Conservation (phyloP, 1,284 basidiomycete genomes). For the Somion occarium region DNA sequence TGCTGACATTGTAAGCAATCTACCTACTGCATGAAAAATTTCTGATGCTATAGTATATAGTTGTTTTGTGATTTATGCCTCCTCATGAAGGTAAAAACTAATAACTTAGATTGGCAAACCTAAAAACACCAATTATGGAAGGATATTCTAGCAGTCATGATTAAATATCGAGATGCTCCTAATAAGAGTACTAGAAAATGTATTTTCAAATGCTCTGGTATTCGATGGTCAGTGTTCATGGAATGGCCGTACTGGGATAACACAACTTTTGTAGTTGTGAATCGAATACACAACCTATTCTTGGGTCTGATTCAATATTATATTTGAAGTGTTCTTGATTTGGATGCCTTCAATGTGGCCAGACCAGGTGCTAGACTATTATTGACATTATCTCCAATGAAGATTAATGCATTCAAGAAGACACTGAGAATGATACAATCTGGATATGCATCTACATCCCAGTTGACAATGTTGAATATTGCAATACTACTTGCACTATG, state of each 20-base stretch:
- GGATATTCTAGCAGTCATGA: not conserved
- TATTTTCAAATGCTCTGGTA: not conserved
- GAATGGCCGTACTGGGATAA: not conserved
- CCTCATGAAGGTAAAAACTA: not conserved
- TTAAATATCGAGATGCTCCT: not conserved
- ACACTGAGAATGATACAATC: not conserved
- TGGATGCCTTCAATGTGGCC: not conserved
- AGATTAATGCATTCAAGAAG: not conserved
- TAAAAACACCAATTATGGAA: not conserved
- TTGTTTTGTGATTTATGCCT: not conserved
- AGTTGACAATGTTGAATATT: not conserved
- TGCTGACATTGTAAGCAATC: not conserved
- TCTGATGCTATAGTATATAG: not conserved
- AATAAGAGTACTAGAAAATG: not conserved
- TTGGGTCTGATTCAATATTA: not conserved
- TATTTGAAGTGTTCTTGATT: not conserved
- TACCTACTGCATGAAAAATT: not conserved
- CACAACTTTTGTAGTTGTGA: not conserved
- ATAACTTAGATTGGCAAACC: not conserved
- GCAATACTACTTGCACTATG: not conserved
- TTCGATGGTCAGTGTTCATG: not conserved
- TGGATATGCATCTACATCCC: not conserved
- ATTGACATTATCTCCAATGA: not conserved
- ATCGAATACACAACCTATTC: not conserved
- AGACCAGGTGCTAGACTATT: not conserved